These are phyloP conservation scores for Polyrhizophydium stewartii DNA, from an alignment of 371 early-diverging fungal species.

Conservation along the genomic window DNA sequence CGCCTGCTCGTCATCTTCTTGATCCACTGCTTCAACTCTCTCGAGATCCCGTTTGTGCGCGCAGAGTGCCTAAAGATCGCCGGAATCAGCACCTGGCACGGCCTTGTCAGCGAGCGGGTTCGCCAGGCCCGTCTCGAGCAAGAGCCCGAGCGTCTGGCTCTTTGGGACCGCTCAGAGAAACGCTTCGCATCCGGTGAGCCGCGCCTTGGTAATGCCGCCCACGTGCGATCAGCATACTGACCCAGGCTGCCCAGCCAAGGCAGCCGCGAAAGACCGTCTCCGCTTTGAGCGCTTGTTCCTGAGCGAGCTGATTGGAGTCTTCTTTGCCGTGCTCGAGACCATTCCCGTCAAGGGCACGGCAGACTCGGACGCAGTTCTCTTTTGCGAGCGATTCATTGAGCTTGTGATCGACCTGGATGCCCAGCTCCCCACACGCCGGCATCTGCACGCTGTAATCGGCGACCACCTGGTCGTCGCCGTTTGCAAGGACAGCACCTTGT, in stretches of 20 bases:
- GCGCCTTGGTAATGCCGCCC: neutral
- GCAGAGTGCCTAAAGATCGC: slow-evolving; percentile 70
- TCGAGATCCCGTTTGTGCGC: slow-evolving; percentile 73
- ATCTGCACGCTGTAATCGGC: slow-evolving; percentile 70
- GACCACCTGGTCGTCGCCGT: slow-evolving; percentile 74
- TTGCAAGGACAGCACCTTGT: slow-evolving; percentile 53
- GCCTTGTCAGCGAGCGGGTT: slow-evolving; percentile 46
- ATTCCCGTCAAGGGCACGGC: slow-evolving; percentile 43
- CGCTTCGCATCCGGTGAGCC: neutral
- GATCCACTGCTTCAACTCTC: slow-evolving; percentile 70
- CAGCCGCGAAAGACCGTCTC: slow-evolving; percentile 39
- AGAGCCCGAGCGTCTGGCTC: slow-evolving; percentile 38
- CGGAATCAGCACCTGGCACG: slow-evolving; percentile 68
- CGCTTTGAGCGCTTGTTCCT: slow-evolving; percentile 57
- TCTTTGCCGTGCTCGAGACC: slow-evolving; percentile 49
- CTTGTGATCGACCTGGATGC: slow-evolving; percentile 78
- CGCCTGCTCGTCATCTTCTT: slow-evolving; percentile 62
- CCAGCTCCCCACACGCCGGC: slow-evolving; percentile 89
- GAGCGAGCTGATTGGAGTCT: slow-evolving; percentile 50
- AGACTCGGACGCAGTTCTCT: slow-evolving; percentile 47
- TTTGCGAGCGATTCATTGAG: slow-evolving; percentile 74
- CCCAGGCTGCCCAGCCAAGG: slow-evolving; percentile 28
- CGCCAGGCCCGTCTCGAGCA: slow-evolving; percentile 49
- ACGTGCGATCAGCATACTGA: neutral
- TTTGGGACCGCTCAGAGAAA: slow-evolving; percentile 15